These are phyloP conservation scores for Gossypium longicalyx DNA, from an alignment of 345 rosid genomes.

Conservation along the genomic window DNA sequence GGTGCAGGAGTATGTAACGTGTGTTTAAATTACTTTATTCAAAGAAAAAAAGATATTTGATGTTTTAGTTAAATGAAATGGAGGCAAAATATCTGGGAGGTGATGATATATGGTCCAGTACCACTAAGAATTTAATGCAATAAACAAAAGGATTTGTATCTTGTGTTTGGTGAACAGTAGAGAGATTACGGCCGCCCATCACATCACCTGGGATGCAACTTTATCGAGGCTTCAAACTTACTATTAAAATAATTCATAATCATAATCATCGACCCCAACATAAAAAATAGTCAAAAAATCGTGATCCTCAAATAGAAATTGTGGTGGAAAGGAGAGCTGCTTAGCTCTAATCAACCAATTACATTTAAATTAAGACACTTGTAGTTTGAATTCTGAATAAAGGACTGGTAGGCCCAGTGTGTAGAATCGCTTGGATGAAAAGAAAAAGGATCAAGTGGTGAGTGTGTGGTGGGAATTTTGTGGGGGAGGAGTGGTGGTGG, in stretches of 20 bases:
- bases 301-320: background rate
- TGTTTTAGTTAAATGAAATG: background rate
- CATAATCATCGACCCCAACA: background rate
- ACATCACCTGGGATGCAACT: conserved; percentile 19
- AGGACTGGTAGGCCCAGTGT: background rate
- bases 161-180: background rate
- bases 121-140: background rate
- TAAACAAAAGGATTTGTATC: conserved; percentile 4
- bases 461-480: conserved; percentile 26
- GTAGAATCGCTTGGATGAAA: background rate
- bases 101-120: background rate
- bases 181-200: conserved; percentile 21
- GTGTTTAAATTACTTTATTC: background rate
- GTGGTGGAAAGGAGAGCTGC: conserved; percentile 22
- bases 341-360: background rate
- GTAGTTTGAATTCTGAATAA: background rate
- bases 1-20: no score
- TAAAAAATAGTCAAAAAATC: conserved; percentile 3
- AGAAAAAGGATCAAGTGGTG: conserved; percentile 4
- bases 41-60: conserved; percentile 6
- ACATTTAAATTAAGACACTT: background rate
- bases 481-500: conserved; percentile 16
- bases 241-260: background rate
- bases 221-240: background rate
- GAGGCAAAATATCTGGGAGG: conserved; percentile 17